These are phyloP conservation scores for Acacia pycnantha DNA, from an alignment of 331 rosid species.

Conservation along the genomic window DNA sequence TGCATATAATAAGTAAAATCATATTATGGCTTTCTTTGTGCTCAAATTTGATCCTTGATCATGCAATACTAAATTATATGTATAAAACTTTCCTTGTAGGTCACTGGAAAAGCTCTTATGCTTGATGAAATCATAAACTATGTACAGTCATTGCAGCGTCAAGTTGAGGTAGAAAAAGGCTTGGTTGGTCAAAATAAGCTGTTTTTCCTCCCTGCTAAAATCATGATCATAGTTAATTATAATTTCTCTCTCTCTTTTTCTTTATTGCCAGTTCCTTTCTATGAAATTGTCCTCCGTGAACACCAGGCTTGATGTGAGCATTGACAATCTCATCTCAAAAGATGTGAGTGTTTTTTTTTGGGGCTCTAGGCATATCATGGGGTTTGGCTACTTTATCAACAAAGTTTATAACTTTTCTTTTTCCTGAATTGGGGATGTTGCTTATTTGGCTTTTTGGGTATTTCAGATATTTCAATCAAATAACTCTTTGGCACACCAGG, in stretches of 20 bases:
- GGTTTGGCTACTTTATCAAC: constrained; percentile 21
- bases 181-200: neutral
- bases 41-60: constrained; percentile 9
- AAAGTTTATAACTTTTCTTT: constrained; percentile 2
- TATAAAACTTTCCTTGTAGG: constrained; percentile 45
- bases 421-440: constrained; percentile 18
- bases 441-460: constrained; percentile 23
- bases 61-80: constrained; percentile 9
- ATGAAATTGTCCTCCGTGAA: constrained; percentile 96
- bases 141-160: constrained; percentile 96
- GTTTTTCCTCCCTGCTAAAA: neutral
- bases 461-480: constrained; percentile 71
- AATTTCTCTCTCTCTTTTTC: neutral
- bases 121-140: constrained; percentile 96
- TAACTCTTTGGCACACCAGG: constrained; percentile 50
- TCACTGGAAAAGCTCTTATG: constrained; percentile 97
- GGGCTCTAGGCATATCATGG: constrained; percentile 25
- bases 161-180: constrained; percentile 73
- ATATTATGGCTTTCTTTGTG: neutral
- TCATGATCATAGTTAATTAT: constrained; percentile 24
- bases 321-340: constrained; percentile 72
- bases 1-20: neutral
- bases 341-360: constrained; percentile 53
- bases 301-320: constrained; percentile 75
- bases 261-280: constrained; percentile 79